These are phyloP conservation scores for Byssochlamys sp. DNA, from an alignment of 2,329 filamentous ascomycete genomes.

Conservation along the genomic window DNA sequence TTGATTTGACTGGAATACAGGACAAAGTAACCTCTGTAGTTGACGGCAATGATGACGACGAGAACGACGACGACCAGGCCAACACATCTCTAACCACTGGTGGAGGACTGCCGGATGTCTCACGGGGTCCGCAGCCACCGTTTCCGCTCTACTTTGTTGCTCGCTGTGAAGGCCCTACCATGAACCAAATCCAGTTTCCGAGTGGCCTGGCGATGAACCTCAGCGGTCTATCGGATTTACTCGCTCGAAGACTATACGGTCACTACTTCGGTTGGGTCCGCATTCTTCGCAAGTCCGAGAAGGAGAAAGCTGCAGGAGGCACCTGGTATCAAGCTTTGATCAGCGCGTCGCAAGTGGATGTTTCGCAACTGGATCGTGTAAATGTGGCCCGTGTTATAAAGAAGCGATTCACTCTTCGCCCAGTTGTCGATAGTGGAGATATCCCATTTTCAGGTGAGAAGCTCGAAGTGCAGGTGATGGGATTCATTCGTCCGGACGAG, in stretches of 20 bases:
- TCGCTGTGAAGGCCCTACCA: conserved; percentile 42
- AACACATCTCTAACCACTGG: conserved; percentile 24
- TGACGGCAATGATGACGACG: conserved; percentile 20
- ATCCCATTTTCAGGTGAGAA: conserved; percentile 21
- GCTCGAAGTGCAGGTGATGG: conserved; percentile 52
- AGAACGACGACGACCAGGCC: conserved; percentile 31
- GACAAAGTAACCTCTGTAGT: background rate
- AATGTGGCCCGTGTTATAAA: conserved; percentile 42
- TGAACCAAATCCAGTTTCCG: conserved; percentile 28
- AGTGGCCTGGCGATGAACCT: conserved; percentile 50
- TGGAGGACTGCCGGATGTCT: conserved; percentile 18
- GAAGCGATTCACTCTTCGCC: conserved; percentile 35
- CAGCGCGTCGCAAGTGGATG: conserved; percentile 40
- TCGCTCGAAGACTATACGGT: conserved; percentile 48
- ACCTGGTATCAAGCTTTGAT: conserved; percentile 54
- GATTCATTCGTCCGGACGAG: conserved; percentile 28
- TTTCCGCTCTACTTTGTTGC: conserved; percentile 36
- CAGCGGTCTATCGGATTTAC: conserved; percentile 41
- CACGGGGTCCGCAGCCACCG: conserved; percentile 23
- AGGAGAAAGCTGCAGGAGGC: conserved; percentile 24
- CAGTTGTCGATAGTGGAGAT: conserved; percentile 17
- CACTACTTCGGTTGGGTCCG: conserved; percentile 58
- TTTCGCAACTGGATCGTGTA: conserved; percentile 36
- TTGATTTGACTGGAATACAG: background rate
- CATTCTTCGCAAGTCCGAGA: conserved; percentile 21